phyloP scores from a whole-genome alignment of 257 asterid species.

The Solanum infundibuliforme region DNA sequence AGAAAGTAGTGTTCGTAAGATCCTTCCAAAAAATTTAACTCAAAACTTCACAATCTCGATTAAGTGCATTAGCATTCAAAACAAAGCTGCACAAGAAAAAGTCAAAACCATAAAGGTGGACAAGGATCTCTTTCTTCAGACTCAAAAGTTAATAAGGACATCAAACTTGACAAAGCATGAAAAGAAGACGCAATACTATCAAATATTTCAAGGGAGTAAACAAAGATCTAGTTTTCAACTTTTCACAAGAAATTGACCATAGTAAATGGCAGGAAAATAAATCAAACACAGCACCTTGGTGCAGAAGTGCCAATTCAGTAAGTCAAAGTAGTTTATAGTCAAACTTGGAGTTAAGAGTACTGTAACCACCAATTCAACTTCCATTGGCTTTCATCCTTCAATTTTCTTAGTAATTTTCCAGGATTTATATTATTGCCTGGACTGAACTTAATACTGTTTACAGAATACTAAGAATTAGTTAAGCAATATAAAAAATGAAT shows the following conservation, averaged over 20 bases:
- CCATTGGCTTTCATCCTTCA: neutral
- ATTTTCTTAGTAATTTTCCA: neutral
- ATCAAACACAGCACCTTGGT: neutral
- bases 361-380: neutral
- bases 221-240: neutral
- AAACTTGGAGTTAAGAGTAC: neutral
- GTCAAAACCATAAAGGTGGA: neutral
- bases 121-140: neutral
- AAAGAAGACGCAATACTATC: neutral
- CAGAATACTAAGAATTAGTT: neutral
- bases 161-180: constrained; percentile 1
- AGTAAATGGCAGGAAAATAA: neutral
- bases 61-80: neutral
- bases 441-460: neutral
- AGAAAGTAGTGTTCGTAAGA: neutral
- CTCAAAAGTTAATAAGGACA: neutral
- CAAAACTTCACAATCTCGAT: neutral
- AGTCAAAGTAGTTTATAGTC: neutral
- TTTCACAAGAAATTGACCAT: neutral
- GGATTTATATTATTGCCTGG: neutral
- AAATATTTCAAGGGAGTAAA: neutral
- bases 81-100: neutral
- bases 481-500: neutral
- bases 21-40: neutral
- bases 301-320: neutral